These are phyloP conservation scores for Schizochytrium sp. DNA, from an alignment of 108 stramenopile species.

Conservation along the genomic window DNA sequence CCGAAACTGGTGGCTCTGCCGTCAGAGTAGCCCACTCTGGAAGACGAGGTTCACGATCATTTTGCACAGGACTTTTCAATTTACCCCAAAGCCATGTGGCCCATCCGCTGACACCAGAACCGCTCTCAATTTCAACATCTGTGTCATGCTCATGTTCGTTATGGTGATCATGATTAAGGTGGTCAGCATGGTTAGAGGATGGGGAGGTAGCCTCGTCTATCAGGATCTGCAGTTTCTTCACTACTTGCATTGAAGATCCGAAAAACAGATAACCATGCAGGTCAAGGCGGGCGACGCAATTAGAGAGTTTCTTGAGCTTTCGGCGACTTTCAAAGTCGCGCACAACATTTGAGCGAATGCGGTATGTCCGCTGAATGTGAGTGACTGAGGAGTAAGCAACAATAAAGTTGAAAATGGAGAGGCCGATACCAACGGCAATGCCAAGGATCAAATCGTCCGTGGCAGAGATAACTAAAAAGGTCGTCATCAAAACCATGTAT, in stretches of 20 bases:
- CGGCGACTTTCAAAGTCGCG: conserved; percentile 56
- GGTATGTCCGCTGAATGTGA: conserved; percentile 44
- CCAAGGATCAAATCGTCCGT: conserved; percentile 86
- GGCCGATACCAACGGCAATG: conserved; percentile 81
- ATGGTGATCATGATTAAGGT: background rate
- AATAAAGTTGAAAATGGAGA: conserved; percentile 65
- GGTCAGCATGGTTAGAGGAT: background rate
- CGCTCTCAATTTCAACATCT: background rate
- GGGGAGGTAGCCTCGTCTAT: background rate
- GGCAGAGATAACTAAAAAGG: conserved; percentile 85
- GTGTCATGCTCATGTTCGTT: background rate
- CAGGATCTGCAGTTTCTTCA: conserved; percentile 50
- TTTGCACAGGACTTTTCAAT: background rate
- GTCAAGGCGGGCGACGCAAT: conserved; percentile 34
- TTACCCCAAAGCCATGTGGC: background rate
- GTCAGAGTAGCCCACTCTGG: conserved; percentile 9
- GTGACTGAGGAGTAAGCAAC: conserved; percentile 37
- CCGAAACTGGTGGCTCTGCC: background rate
- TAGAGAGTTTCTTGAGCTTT: background rate
- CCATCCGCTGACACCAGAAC: background rate
- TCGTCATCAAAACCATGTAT: conserved; percentile 82
- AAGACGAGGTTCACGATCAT: background rate
- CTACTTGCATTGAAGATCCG: conserved; percentile 38
- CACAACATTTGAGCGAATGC: conserved; percentile 15
- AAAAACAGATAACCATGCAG: conserved; percentile 56